A percentile compares a stretch with the other conserved stretches of the same genome.
These are phyloP conservation scores for Solanum piurae DNA, from an alignment of 257 asterid species.

Conservation along the genomic window DNA sequence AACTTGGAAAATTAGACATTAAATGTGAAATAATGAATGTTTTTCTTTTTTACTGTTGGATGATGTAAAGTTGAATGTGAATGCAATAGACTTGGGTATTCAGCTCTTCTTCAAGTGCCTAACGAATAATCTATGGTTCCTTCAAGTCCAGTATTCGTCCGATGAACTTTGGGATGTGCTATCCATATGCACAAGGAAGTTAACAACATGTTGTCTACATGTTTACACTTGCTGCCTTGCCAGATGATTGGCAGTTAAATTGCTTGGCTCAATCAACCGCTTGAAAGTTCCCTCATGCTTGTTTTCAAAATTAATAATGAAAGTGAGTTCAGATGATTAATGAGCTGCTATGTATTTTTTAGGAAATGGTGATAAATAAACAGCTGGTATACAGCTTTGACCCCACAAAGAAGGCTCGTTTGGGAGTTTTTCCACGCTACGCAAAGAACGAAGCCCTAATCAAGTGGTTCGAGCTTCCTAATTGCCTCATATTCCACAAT, in stretches of 20 bases:
- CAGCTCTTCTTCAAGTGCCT: neutral
- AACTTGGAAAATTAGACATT: neutral
- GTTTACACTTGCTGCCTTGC: neutral
- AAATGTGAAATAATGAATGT: neutral
- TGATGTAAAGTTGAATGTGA: neutral
- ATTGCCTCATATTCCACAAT: constrained; percentile 91
- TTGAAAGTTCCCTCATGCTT: neutral
- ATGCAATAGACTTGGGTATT: neutral
- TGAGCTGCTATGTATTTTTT: constrained; percentile 5
- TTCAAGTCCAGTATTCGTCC: neutral
- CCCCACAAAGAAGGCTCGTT: constrained; percentile 76
- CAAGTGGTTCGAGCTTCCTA: constrained; percentile 98
- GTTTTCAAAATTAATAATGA: neutral
- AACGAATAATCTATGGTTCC: neutral
- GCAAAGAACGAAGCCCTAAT: constrained; percentile 63
- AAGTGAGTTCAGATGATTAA: neutral
- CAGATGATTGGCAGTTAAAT: neutral
- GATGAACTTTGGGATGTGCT: neutral
- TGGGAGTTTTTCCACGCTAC: constrained; percentile 89
- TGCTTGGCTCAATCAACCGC: neutral
- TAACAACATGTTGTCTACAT: neutral
- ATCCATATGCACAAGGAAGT: neutral
- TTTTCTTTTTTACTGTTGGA: neutral
- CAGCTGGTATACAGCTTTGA: constrained; percentile 59
- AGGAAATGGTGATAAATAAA: constrained; percentile 93